Evolutionary conservation across 164 flowering plant genomes (phyloP), one percentile per base, ranked within the genome.

Genomic region (Saururus chinensis): DNA sequence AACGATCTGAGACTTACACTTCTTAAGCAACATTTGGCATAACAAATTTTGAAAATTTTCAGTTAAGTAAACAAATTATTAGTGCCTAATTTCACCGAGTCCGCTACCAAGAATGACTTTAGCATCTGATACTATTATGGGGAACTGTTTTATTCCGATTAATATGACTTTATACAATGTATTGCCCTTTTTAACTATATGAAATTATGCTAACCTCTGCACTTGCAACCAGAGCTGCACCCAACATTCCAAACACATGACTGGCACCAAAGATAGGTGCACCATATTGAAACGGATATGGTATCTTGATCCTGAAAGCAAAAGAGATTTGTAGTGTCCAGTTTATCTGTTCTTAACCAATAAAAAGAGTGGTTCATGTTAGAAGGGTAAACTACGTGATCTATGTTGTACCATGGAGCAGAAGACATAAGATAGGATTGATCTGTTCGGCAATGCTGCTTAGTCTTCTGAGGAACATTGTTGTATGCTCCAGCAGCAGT

Each of bases 241-340:
- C 99, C 78, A 93, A 77, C 99, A 93, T 93, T 24, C 96, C 99
- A 77, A 93, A 90, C 60, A 90, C 92, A 60, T 87, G 92, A 67
- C 97, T 80, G 5, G 97, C 97, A 66, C 82, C 80, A 69, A 93
- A 93, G 57, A 90, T 81, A 3, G 99, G 99, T 40, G 88, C 65
- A 54, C 99, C 99, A 95, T 96, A 93, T 68, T 90, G 97, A 68
- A 93, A 87, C 19, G 99, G 99, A 68, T 93, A 90, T 30, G 99
- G 99, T 56, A 90, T 56, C 75, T 64, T 90, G 69, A 93, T 74
- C 99, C 99, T 93, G 63, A 0, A 66, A 23, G 19, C 26, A 63
- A 41, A 6, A 57, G 26, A 5, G 4, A 13, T 0, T 4, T 25
- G 16, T 24, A 57, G 40, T 17, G 1, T 25, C 9, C 4, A 9